These are phyloP conservation scores for Bonnemaisonia californica DNA, from an alignment of 31 red algal genomes.

Conservation along the genomic window DNA sequence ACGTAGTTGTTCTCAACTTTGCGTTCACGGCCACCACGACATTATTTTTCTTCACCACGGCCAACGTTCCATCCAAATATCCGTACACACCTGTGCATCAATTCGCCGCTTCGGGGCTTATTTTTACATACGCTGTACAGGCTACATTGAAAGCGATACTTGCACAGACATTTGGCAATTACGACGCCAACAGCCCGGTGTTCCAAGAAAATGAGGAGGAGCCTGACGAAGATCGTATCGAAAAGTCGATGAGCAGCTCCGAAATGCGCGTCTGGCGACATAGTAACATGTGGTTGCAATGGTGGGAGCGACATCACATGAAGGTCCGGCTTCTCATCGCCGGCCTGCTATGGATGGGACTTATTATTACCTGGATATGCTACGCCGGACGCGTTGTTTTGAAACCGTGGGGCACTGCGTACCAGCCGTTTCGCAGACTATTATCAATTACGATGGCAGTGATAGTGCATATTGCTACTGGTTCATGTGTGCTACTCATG, in stretches of 20 bases:
- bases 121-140: slow-evolving; percentile 48
- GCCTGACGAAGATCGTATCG: neutral
- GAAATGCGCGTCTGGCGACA: neutral
- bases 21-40: slow-evolving; percentile 10
- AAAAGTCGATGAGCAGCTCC: neutral
- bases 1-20: slow-evolving; percentile 8
- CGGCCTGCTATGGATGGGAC: slow-evolving; percentile 8
- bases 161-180: slow-evolving; percentile 21
- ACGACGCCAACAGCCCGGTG: slow-evolving; percentile 3
- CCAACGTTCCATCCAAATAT: slow-evolving; percentile 41
- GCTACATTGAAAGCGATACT: slow-evolving; percentile 4
- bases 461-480: slow-evolving; percentile 31
- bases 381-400: slow-evolving; percentile 13
- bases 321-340: slow-evolving; percentile 22
- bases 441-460: slow-evolving; percentile 20
- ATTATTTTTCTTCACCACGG: slow-evolving; percentile 39
- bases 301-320: slow-evolving; percentile 35
- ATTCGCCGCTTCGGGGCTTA: slow-evolving; percentile 44
- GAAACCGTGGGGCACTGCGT: neutral
- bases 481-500: slow-evolving; percentile 33
- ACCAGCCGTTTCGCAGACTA: neutral
- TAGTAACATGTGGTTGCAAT: neutral
- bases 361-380: slow-evolving; percentile 31
- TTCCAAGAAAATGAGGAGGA: slow-evolving; percentile 8
- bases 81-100: slow-evolving; percentile 51